Conservation (phyloP, 176 grass and related monocot species). For the Triticum monococcum region DNA sequence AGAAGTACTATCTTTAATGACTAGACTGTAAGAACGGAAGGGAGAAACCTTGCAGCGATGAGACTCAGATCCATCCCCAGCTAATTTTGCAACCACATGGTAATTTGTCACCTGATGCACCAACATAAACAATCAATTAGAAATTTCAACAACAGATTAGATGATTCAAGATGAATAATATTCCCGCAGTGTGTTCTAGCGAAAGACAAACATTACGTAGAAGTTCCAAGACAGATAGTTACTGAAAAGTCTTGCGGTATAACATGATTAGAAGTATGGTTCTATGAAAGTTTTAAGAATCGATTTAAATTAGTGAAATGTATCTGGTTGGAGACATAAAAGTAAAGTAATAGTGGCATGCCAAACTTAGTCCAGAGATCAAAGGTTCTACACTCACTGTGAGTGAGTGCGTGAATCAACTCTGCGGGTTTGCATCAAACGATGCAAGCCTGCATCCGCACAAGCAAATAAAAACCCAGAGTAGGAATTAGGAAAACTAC, state of each 20-base stretch:
- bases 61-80: constrained; percentile 47
- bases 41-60: constrained; percentile 68
- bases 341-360: neutral
- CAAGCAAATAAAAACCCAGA: neutral
- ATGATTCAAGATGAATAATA: neutral
- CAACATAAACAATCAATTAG: neutral
- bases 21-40: neutral
- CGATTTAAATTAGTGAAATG: neutral
- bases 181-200: neutral
- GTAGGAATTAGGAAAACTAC: neutral
- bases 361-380: neutral
- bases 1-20: neutral
- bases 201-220: neutral
- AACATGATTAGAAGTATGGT: neutral
- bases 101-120: constrained; percentile 82
- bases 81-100: constrained; percentile 78
- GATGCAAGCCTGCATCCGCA: neutral
- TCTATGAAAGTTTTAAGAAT: neutral
- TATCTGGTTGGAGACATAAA: neutral
- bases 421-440: neutral
- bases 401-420: neutral
- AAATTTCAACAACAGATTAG: neutral
- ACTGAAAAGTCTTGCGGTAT: neutral
- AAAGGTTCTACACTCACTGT: neutral
- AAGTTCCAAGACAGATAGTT: neutral